Conservation (phyloP, 2,329 filamentous ascomycete genomes). For the Penicillium aurantiogriseum region DNA sequence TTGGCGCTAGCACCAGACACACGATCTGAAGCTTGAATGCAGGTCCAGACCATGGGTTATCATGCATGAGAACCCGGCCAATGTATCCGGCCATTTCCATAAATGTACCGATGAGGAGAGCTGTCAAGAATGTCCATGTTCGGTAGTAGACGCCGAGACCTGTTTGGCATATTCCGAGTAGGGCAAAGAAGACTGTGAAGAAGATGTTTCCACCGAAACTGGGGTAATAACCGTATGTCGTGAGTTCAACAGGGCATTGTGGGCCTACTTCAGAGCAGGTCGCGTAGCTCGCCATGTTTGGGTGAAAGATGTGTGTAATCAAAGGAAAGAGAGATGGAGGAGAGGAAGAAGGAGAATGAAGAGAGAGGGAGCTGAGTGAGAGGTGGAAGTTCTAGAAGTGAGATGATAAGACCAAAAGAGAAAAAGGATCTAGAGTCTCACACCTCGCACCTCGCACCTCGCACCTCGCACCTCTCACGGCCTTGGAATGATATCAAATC, state of each 20-base stretch:
- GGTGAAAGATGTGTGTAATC: neutral
- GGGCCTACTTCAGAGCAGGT: conserved; percentile 38
- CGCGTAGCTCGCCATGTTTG: conserved; percentile 21
- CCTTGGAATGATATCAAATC: neutral
- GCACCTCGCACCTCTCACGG: no score
- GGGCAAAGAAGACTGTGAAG: conserved; percentile 53
- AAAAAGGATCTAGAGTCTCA: neutral
- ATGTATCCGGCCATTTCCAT: conserved; percentile 58
- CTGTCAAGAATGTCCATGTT: conserved; percentile 57
- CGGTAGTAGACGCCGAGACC: conserved; percentile 51
- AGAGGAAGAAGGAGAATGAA: neutral
- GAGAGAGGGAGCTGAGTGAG: neutral
- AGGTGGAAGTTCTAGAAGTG: no score
- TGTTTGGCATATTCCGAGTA: conserved; percentile 51
- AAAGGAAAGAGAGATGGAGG: neutral
- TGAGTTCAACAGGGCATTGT: conserved; percentile 47
- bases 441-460: no score
- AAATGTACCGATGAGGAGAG: conserved; percentile 48
- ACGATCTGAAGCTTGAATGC: conserved; percentile 57
- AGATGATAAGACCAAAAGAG: neutral
- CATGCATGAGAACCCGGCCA: conserved; percentile 54
- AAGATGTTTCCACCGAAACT: conserved; percentile 52
- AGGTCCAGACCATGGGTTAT: conserved; percentile 51
- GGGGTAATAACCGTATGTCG: conserved; percentile 56
- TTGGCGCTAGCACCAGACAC: conserved; percentile 56